Conservation (phyloP, 306 rosid species). For the Trifolium pratense region DNA sequence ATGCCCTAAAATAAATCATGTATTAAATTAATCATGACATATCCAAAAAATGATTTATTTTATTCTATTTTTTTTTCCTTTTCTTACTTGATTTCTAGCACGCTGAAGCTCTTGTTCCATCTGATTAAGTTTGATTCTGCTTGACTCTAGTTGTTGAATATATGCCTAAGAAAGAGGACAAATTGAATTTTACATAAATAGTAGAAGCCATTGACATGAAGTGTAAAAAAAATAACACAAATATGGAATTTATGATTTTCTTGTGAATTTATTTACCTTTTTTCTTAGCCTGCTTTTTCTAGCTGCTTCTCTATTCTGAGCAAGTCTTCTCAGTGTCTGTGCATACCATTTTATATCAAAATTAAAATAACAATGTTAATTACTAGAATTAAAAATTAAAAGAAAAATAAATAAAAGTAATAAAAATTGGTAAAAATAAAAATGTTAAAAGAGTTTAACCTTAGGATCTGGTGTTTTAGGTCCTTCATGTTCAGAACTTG, state of each 20-base stretch:
- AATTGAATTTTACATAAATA: conserved; percentile 12
- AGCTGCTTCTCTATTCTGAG: conserved; percentile 99
- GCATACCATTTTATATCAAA: background rate
- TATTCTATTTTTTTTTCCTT: too few species aligned
- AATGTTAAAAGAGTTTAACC: conserved; percentile 42
- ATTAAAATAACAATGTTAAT: too few species aligned
- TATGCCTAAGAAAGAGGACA: conserved; percentile 64
- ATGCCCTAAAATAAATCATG: conserved; percentile 60
- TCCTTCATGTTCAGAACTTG: conserved; percentile 93
- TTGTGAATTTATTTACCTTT: conserved; percentile 57
- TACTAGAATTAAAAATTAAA: too few species aligned
- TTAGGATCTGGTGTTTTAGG: conserved; percentile 97
- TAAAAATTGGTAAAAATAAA: background rate
- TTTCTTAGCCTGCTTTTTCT: conserved; percentile 98
- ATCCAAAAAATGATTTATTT: too few species aligned
- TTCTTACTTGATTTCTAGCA: conserved; percentile 76
- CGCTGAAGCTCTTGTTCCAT: conserved; percentile 92
- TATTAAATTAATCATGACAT: background rate
- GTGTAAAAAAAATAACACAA: conserved; percentile 33
- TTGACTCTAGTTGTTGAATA: conserved; percentile 91
- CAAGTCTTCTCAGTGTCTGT: conserved; percentile 93
- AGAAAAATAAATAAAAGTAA: background rate
- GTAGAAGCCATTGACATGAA: conserved; percentile 18
- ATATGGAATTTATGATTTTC: background rate
- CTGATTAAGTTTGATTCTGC: conserved; percentile 94